Conservation (phyloP, 2,329 filamentous ascomycete genomes). For the Aspergillus tubingensis region DNA sequence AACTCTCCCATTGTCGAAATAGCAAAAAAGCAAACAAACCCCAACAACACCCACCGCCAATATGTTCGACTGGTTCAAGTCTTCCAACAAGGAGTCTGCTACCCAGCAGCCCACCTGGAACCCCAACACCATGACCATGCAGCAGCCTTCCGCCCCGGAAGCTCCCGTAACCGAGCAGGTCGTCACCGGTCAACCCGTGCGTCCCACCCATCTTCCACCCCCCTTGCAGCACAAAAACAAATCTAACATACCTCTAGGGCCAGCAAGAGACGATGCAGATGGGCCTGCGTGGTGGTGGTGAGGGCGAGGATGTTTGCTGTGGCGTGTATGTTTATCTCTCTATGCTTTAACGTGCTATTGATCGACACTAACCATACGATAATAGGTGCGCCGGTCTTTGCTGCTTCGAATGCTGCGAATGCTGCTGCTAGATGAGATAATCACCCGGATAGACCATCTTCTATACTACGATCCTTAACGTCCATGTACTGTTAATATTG, state of each 20-base stretch:
- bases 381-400: constrained; percentile 24
- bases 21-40: neutral
- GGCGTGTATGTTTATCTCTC: constrained; percentile 22
- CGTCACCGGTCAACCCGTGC: constrained; percentile 22
- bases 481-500: neutral
- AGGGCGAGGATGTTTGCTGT: constrained; percentile 25
- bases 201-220: neutral
- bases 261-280: constrained; percentile 19
- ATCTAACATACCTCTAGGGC: neutral
- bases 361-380: neutral
- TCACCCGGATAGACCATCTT: no score
- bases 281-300: constrained; percentile 26
- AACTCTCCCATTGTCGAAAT: neutral
- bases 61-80: constrained; percentile 26
- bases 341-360: neutral
- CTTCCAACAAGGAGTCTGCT: constrained; percentile 20
- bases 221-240: neutral
- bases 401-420: constrained; percentile 24
- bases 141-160: constrained; percentile 23
- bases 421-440: constrained; percentile 20
- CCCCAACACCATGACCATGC: constrained; percentile 24
- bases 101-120: constrained; percentile 22
- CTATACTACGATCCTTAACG: neutral
- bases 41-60: neutral
- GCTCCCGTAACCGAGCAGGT: constrained; percentile 22